These are phyloP conservation scores for Phytophthora boehmeriae DNA, from an alignment of 352 stramenopile genomes.

Conservation along the genomic window DNA sequence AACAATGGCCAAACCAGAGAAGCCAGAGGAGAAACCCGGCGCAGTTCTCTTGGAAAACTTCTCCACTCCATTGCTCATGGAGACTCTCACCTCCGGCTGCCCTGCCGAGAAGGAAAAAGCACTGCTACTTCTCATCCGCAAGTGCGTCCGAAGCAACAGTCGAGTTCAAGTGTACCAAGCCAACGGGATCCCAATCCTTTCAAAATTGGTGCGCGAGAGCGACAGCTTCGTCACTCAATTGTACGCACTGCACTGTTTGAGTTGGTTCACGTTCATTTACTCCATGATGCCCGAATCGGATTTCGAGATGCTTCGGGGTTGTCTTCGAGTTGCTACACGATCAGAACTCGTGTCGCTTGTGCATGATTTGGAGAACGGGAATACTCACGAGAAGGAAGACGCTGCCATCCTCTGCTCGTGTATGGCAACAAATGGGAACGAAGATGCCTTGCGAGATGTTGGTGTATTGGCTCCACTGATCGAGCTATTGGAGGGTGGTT, in stretches of 20 bases:
- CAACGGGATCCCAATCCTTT: constrained; percentile 22
- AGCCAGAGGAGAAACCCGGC: constrained; percentile 16
- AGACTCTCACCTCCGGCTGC: constrained; percentile 7
- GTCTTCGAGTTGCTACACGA: constrained; percentile 13
- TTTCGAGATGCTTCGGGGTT: constrained; percentile 18
- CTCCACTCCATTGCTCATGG: constrained; percentile 20
- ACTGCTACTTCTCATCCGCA: constrained; percentile 23
- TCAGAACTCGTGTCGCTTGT: constrained; percentile 15
- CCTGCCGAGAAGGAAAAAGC: constrained; percentile 15
- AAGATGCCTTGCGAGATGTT: constrained; percentile 16
- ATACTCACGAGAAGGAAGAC: constrained; percentile 21
- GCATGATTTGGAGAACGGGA: constrained; percentile 10
- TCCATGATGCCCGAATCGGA: constrained; percentile 27
- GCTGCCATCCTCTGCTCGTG: constrained; percentile 20
- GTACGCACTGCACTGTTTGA: constrained; percentile 34
- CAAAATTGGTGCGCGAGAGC: constrained; percentile 12
- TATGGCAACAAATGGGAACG: constrained; percentile 22
- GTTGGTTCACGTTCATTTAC: constrained; percentile 34
- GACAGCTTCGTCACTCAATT: constrained; percentile 24
- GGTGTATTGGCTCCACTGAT: constrained; percentile 17
- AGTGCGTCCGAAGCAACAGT: constrained; percentile 24
- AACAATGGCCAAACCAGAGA: constrained; percentile 7
- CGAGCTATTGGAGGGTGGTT: constrained; percentile 13
- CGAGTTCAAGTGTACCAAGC: constrained; percentile 31
- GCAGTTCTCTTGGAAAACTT: constrained; percentile 20